Evolutionary conservation across 1,284 basidiomycete species (phyloP).

Genomic region (Sanguinoderma infundibulare): DNA sequence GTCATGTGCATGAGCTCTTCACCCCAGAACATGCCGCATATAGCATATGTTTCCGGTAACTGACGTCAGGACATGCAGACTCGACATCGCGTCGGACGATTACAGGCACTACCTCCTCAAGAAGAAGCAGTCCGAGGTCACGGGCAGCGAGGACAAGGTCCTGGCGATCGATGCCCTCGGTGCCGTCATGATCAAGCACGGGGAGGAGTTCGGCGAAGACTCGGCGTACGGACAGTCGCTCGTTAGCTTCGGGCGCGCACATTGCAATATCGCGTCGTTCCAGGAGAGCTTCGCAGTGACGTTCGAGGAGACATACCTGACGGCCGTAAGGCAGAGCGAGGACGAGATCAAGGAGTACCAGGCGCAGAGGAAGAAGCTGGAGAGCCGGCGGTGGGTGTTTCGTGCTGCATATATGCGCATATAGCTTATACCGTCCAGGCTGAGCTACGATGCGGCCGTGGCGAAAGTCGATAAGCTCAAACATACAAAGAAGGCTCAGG

Average conservation of each 20-base stretch:
- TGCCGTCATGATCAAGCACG: slow-evolving; percentile 84
- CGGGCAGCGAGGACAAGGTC: slow-evolving; percentile 66
- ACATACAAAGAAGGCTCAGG: slow-evolving; percentile 67
- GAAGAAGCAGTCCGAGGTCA: slow-evolving; percentile 63
- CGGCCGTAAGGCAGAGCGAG: slow-evolving; percentile 61
- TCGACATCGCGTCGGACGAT: slow-evolving; percentile 61
- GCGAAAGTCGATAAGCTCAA: slow-evolving; percentile 70
- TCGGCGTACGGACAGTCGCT: slow-evolving; percentile 75
- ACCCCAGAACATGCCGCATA: too few species aligned
- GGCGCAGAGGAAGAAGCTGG: slow-evolving; percentile 74
- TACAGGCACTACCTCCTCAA: slow-evolving; percentile 68
- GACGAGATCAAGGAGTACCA: slow-evolving; percentile 79
- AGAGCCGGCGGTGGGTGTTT: slow-evolving; percentile 67
- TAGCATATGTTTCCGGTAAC: background rate
- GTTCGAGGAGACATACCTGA: slow-evolving; percentile 73
- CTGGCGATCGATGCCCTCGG: slow-evolving; percentile 80
- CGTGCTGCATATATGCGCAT: background rate
- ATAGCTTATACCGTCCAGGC: slow-evolving; percentile 42
- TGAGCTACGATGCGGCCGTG: slow-evolving; percentile 77
- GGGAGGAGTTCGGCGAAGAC: slow-evolving; percentile 79
- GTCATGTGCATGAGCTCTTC: too few species aligned
- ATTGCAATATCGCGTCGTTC: slow-evolving; percentile 79
- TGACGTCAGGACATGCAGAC: slow-evolving; percentile 40
- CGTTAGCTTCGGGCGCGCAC: slow-evolving; percentile 75
- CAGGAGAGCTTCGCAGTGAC: slow-evolving; percentile 80